Evolutionary conservation across 768 basidiomycete genomes (phyloP), one percentile per base, ranked within the genome.

Genomic region (Gymnopilus dilepis): DNA sequence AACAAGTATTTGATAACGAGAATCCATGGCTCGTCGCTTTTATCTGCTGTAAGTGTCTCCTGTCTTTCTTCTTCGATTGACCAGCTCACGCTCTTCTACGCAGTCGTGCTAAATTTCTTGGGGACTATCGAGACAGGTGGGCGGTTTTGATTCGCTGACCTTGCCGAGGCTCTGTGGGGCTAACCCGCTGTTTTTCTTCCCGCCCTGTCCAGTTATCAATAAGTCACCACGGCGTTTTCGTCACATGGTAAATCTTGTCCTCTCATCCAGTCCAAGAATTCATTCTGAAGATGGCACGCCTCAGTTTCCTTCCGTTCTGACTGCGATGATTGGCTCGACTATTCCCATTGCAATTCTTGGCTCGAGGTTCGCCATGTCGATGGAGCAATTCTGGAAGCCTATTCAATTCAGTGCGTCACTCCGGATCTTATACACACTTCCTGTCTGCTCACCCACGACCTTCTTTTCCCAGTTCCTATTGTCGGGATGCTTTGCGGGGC

Each of bases 401-500:
- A 86, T 87, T 37, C 90, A 93, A 69, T 95, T 88, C 67, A 88
- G 92, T 91, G 62, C 41, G 87, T 67, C 6, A n/a, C 24, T 4
- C 47, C 22, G 26, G 2, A 33, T 5, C 17, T 22, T 28, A 50
- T 19, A n/a, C n/a, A n/a, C n/a, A n/a, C n/a, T 40, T 17, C 22
- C 47, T 21, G 33, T 15, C 34, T 21, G 11, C 21, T 45, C 4
- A 7, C 51, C 59, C 6, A 66, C 52, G 19, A 6, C 26, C 26
- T 42, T 37, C 28, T 30, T 24, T 6, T 47, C 21, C 30, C 52
- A 93, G 92, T 94, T 55, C 92, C 91, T 5, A 85, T 94, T 55
- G 82, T 93, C 7, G 92, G 94, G 6, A 95, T 95, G 94, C 78
- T 95, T 2, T 89, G 92, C 40, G 93, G 93, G 1, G 86, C 84